phyloP scores from a whole-genome alignment of 208 protist genomes.

The Leishmania lainsoni region DNA sequence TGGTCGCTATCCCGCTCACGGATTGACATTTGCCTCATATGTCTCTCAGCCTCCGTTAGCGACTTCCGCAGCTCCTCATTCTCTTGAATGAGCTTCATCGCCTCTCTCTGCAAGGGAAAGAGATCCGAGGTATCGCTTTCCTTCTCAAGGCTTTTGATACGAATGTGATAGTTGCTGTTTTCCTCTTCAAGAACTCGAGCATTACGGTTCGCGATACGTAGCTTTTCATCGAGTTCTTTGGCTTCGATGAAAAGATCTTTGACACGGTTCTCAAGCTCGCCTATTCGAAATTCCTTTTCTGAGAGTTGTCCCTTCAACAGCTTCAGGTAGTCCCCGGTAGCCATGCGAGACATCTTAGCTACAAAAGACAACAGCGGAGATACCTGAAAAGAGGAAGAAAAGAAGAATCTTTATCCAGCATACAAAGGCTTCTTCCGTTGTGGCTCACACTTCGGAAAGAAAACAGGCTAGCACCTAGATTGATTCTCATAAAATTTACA shows the following conservation, averaged over 20 bases:
- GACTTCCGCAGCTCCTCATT: conserved; percentile 44
- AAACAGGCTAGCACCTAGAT: not conserved
- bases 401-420: not conserved
- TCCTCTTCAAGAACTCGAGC: conserved; percentile 79
- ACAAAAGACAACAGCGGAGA: conserved; percentile 13
- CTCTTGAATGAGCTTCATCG: conserved; percentile 62
- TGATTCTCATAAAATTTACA: not conserved
- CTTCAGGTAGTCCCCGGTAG: conserved; percentile 11
- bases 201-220: conserved; percentile 71
- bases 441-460: not conserved
- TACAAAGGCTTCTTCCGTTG: not conserved
- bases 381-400: not conserved
- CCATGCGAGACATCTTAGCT: conserved; percentile 21
- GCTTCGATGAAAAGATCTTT: conserved; percentile 66
- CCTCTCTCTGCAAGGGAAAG: conserved; percentile 36
- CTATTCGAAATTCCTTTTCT: conserved; percentile 70
- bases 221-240: conserved; percentile 65
- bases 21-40: conserved; percentile 4
- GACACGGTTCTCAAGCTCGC: conserved; percentile 70
- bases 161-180: conserved; percentile 59
- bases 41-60: conserved; percentile 21
- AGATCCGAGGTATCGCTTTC: conserved; percentile 1
- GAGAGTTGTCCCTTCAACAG: conserved; percentile 46
- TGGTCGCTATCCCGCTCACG: conserved; percentile 8
- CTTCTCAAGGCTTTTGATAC: conserved; percentile 39